A percentile compares a stretch with the other conserved stretches of the same genome.
phyloP scores from a whole-genome alignment of 2,329 filamentous ascomycete genomes.

The Fusarium sp. region DNA sequence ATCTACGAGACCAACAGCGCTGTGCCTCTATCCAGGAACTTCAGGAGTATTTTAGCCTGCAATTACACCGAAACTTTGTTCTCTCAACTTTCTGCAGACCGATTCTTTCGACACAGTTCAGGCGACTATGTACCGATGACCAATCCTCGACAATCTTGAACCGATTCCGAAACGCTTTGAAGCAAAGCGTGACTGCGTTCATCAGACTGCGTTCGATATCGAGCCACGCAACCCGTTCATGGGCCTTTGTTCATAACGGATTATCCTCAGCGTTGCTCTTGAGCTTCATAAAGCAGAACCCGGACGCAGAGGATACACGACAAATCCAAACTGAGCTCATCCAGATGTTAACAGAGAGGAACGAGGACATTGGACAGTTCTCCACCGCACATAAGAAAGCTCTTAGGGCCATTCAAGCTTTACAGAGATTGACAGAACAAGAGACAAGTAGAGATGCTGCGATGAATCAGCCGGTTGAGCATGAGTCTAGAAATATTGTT shows the following conservation, averaged over 20 bases:
- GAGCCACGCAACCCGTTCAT: conserved; percentile 35
- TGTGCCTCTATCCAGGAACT: conserved; percentile 35
- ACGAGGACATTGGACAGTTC: conserved; percentile 19
- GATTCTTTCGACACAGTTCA: conserved; percentile 13
- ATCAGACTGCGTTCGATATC: conserved; percentile 29
- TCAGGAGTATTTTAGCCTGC: conserved; percentile 23
- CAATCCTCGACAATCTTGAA: not conserved
- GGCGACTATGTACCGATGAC: not conserved
- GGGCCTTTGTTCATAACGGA: conserved; percentile 42
- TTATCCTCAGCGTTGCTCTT: conserved; percentile 37
- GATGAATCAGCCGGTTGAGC: not conserved
- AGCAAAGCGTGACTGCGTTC: conserved; percentile 23
- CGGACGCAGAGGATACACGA: conserved; percentile 15
- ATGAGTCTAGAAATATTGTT: no score
- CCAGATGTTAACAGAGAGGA: conserved; percentile 16
- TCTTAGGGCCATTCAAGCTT: conserved; percentile 27
- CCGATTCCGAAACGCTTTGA: conserved; percentile 20
- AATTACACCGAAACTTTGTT: conserved; percentile 32
- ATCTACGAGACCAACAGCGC: conserved; percentile 1
- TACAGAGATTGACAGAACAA: conserved; percentile 17
- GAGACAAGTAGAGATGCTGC: not conserved
- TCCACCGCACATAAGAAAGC: conserved; percentile 34
- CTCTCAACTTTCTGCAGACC: conserved; percentile 33
- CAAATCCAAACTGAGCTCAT: conserved; percentile 38
- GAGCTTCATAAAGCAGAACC: conserved; percentile 27